Evolutionary conservation across 495 filamentous ascomycete species (phyloP).

Genomic region (Aspergillus olivimuriae): DNA sequence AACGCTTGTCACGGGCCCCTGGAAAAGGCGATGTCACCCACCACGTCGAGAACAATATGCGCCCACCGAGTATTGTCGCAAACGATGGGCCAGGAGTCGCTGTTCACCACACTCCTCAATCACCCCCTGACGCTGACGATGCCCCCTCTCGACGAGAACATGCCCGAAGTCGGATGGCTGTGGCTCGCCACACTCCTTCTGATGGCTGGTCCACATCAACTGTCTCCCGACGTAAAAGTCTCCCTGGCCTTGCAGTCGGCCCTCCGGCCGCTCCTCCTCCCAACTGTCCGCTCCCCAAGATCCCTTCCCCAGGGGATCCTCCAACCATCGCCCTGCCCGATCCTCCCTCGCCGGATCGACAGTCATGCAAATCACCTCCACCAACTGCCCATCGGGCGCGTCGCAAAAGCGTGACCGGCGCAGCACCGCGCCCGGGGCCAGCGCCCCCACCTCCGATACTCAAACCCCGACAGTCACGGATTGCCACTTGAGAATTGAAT

Average conservation of each 20-base stretch:
- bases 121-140: background rate
- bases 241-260: conserved; percentile 51
- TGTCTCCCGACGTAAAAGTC: conserved; percentile 42
- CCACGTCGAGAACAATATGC: conserved; percentile 10
- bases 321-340: conserved; percentile 1
- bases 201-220: conserved; percentile 4
- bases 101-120: background rate
- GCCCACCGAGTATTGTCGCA: conserved; percentile 14
- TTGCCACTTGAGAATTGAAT: background rate
- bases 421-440: background rate
- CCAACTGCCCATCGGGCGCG: background rate
- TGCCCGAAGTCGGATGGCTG: conserved; percentile 2
- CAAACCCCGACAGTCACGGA: background rate
- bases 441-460: background rate
- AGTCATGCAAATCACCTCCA: background rate
- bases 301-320: conserved; percentile 33
- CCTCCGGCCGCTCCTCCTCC: conserved; percentile 60
- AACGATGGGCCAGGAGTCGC: background rate
- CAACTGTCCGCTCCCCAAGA: conserved; percentile 55
- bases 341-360: background rate
- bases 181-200: conserved; percentile 1
- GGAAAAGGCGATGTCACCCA: conserved; percentile 9
- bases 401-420: background rate
- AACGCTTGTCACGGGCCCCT: conserved; percentile 22
- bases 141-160: no score